Base-by-base conservation (phyloP, 1,284 basidiomycete genomes). In the Malassezia caprae region DNA sequence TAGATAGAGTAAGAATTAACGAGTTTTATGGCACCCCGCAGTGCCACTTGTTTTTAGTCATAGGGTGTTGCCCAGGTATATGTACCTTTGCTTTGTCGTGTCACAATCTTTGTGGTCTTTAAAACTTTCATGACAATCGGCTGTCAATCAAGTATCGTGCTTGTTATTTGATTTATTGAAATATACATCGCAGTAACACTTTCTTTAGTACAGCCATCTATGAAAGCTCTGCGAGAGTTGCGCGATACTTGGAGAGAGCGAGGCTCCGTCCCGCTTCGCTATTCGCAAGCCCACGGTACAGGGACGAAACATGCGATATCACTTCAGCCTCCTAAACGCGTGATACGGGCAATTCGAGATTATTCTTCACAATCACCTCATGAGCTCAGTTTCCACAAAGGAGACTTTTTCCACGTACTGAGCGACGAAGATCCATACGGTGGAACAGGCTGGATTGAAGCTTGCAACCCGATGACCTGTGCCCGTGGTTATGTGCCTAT, bases 361-460 rank as follows among this genome's bases (percentile, higher is more conserved):
- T 84, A 90, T 77, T 78, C 81, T 40, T 83, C 88, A 1, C 80
- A 81, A 53, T 82, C 84, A 0, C 87, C 90, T 0, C 85, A 88
- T 69, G 86, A 96, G 71, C 82, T 99, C 51, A 83, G 87, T 40
- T 98, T 96, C 75, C 80, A 83, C 63, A 87, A 87, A 76, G 94
- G 94, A 60, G 94, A 99, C 78, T 96, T 96, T 77, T 96, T 96
- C 79, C 88, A 96, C 77, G 91, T 98, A 56, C 80, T 88, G 31
- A 82, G 83, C 60, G 88, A 93, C 65, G 78, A 81, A 15, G 19
- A 27, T 78, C 82, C 56, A 44, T 45, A 50, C 31, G 56, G 56
- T 19, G 61, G 65, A 10, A 58, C 69, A 24, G 68, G 76, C 34
- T 78, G 77, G 77, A 76, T 76, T 59, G 76, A 78, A 51, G 77